Evolutionary conservation across 169 alveolate species (phyloP).

Genomic region (Plasmodium gallinaceum): DNA sequence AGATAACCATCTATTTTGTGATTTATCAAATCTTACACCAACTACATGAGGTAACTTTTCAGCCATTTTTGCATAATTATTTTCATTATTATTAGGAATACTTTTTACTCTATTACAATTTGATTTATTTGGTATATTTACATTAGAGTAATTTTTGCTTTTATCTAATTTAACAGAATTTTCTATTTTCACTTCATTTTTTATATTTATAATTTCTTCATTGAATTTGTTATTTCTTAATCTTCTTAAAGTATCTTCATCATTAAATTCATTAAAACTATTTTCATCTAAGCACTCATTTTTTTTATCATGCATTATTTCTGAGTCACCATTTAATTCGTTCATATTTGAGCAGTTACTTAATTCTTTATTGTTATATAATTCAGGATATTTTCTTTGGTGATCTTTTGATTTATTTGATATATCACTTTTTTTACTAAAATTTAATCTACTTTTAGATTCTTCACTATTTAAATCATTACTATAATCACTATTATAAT

Average conservation of each 20-base stretch:
- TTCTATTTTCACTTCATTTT: conserved; percentile 56
- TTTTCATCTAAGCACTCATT: conserved; percentile 11
- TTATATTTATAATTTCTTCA: conserved; percentile 24
- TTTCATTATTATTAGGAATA: conserved; percentile 52
- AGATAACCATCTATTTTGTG: conserved; percentile 88
- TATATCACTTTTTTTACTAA: conserved; percentile 29
- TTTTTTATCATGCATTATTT: conserved; percentile 8
- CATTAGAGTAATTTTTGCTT: conserved; percentile 9
- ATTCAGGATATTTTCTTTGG: conserved; percentile 16
- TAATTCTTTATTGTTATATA: conserved; percentile 6
- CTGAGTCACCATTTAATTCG: conserved; percentile 1
- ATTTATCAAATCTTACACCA: conserved; percentile 87
- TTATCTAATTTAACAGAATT: conserved; percentile 26
- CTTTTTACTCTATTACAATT: conserved; percentile 20
- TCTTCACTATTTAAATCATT: conserved; percentile 69
- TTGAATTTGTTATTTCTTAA: conserved; percentile 2
- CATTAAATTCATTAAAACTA: neutral
- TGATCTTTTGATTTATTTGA: conserved; percentile 36
- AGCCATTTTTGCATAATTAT: conserved; percentile 78
- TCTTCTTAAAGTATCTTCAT: neutral
- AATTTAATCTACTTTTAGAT: conserved; percentile 24
- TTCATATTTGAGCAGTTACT: conserved; percentile 9
- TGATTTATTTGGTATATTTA: conserved; percentile 9
- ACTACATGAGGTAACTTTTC: conserved; percentile 78
- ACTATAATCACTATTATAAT: conserved; percentile 74